Conservation (phyloP, 2,329 filamentous ascomycete genomes). For the Botrytis squamosa region DNA sequence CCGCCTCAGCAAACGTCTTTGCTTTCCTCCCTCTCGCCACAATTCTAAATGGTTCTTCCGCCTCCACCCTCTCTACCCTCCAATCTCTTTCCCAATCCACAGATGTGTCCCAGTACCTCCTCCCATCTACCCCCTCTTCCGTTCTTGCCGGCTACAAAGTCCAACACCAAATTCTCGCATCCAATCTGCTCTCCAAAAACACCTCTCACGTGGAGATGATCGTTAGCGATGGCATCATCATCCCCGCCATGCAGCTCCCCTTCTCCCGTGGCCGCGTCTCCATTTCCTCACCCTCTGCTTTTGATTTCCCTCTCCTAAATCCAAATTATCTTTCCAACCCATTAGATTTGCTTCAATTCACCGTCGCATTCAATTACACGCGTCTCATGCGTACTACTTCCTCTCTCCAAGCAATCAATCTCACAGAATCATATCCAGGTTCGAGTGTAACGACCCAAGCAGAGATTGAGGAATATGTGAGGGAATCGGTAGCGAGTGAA, state of each 20-base stretch:
- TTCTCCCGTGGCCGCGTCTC: constrained; percentile 57
- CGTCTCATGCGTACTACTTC: constrained; percentile 6
- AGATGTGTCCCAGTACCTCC: constrained; percentile 16
- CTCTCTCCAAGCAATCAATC: neutral
- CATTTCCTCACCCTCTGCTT: constrained; percentile 41
- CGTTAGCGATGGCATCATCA: constrained; percentile 1
- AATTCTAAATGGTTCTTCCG: neutral
- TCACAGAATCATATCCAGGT: constrained; percentile 1
- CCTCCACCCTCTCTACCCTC: neutral
- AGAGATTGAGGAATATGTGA: constrained; percentile 5
- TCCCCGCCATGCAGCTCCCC: constrained; percentile 43
- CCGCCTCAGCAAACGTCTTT: neutral
- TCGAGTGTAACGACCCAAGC: neutral
- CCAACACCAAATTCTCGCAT: constrained; percentile 5
- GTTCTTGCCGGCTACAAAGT: constrained; percentile 4
- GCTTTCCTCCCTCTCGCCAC: constrained; percentile 14
- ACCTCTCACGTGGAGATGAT: constrained; percentile 15
- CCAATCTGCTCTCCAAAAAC: neutral
- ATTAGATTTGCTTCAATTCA: constrained; percentile 37
- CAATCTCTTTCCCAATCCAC: neutral
- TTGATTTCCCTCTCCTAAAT: constrained; percentile 42
- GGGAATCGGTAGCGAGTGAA: neutral
- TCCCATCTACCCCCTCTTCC: neutral
- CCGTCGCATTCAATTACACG: constrained; percentile 19
- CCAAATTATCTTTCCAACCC: constrained; percentile 45